Percentiles rank a stretch among this genome's conserved stretches.
These are phyloP conservation scores for Beauveria sp. DNA, from an alignment of 2,329 filamentous ascomycete genomes.

Conservation along the genomic window DNA sequence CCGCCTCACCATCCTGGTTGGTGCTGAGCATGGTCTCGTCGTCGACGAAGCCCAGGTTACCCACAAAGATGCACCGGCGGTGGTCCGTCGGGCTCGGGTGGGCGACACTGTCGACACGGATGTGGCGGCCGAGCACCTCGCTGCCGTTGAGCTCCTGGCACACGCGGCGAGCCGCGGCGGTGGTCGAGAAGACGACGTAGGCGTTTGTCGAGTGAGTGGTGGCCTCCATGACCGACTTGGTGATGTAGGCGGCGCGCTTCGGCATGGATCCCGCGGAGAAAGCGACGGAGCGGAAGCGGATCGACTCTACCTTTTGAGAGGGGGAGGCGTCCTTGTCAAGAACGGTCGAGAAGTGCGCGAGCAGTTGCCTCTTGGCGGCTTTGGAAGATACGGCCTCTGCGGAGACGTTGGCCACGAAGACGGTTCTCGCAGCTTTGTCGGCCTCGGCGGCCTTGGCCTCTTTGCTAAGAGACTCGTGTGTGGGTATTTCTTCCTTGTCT, in stretches of 20 bases:
- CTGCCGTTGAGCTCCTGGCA: constrained; percentile 76
- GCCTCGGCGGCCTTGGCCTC: constrained; percentile 54
- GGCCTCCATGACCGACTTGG: constrained; percentile 79
- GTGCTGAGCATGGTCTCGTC: constrained; percentile 69
- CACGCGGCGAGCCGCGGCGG: constrained; percentile 71
- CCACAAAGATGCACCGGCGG: constrained; percentile 88
- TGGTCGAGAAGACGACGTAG: constrained; percentile 80
- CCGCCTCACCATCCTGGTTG: constrained; percentile 56
- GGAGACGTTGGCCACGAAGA: constrained; percentile 90
- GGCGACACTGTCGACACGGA: constrained; percentile 84
- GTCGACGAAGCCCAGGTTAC: constrained; percentile 95
- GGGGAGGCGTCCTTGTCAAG: constrained; percentile 45
- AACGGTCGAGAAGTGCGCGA: constrained; percentile 75
- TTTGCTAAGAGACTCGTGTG: constrained; percentile 52
- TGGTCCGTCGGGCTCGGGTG: constrained; percentile 79
- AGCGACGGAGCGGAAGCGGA: constrained; percentile 90
- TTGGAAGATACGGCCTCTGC: constrained; percentile 76
- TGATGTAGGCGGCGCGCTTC: constrained; percentile 91
- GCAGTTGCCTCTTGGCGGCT: constrained; percentile 66
- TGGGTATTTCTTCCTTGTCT: constrained; percentile 35
- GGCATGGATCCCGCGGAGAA: constrained; percentile 71
- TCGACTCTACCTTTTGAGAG: constrained; percentile 71
- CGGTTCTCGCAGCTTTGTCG: constrained; percentile 80
- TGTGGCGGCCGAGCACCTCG: constrained; percentile 74
- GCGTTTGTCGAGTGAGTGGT: constrained; percentile 93